Percentiles rank a stretch among this genome's conserved stretches.
These are phyloP conservation scores for Echites panduratus DNA, from an alignment of 257 asterid genomes.

Conservation along the genomic window DNA sequence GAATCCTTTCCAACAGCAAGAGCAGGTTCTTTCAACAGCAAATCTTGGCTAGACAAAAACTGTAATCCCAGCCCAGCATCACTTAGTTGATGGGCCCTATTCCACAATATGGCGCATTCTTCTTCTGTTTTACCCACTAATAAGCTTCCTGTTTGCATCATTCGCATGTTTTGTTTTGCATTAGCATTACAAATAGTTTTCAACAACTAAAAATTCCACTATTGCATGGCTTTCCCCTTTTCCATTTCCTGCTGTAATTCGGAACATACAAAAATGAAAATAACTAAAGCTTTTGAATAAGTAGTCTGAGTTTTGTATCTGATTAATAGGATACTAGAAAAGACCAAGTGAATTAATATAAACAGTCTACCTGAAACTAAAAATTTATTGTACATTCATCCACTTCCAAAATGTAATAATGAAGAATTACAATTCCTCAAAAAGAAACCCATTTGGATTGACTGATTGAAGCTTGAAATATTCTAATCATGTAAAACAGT, in stretches of 20 bases:
- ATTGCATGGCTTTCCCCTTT: not conserved
- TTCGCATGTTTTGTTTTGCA: not conserved
- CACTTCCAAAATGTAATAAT: not conserved
- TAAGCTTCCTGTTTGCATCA: slow-evolving; percentile 59
- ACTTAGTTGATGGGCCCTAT: slow-evolving; percentile 51
- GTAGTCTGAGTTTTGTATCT: too few relatives aligned
- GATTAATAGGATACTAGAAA: not conserved
- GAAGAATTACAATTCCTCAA: not conserved
- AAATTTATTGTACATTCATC: too few relatives aligned
- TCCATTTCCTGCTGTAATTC: not conserved
- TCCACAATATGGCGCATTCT: slow-evolving; percentile 46
- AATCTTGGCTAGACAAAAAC: slow-evolving; percentile 53
- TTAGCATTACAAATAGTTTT: not conserved
- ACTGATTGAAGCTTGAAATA: not conserved
- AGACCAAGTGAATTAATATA: not conserved
- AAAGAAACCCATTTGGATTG: not conserved
- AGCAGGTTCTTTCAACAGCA: slow-evolving; percentile 67
- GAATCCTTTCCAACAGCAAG: slow-evolving; percentile 63
- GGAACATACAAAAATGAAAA: not conserved
- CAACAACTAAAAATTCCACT: not conserved
- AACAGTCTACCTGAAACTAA: too few relatives aligned
- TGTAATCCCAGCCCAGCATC: slow-evolving; percentile 66
- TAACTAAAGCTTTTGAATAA: not conserved
- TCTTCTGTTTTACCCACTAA: slow-evolving; percentile 74
- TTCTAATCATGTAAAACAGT: not conserved